These are phyloP conservation scores for Cavenderia fasciculata DNA, from an alignment of 78 protist genomes.

Conservation along the genomic window DNA sequence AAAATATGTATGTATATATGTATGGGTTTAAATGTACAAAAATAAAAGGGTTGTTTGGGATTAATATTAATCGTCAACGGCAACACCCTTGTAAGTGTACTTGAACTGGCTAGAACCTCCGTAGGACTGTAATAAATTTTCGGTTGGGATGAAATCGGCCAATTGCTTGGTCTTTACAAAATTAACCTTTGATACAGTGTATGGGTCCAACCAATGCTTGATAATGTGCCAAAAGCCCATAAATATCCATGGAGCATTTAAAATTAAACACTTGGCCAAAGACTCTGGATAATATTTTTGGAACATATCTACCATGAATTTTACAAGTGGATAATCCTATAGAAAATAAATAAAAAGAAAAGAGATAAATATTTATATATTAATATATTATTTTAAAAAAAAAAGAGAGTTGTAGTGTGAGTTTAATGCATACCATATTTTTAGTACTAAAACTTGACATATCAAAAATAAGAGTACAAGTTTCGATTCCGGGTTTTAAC, in stretches of 20 bases:
- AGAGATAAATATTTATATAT: too few species aligned
- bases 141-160: conserved; percentile 20
- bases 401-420: too few species aligned
- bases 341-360: too few species aligned
- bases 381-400: too few species aligned
- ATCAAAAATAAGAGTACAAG: conserved; percentile 64
- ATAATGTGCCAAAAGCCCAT: conserved; percentile 70
- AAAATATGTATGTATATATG: too few species aligned
- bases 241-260: conserved; percentile 75
- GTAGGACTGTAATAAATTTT: conserved; percentile 1
- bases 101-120: conserved; percentile 42
- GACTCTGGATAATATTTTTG: conserved; percentile 72
- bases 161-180: conserved; percentile 63
- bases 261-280: conserved; percentile 38
- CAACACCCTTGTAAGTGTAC: conserved; percentile 38
- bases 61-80: not conserved
- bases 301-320: conserved; percentile 54
- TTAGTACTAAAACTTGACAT: conserved; percentile 57
- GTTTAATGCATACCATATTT: conserved; percentile 19
- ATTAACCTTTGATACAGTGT: conserved; percentile 33
- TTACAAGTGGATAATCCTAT: conserved; percentile 49
- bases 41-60: too few species aligned
- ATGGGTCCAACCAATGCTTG: conserved; percentile 79
- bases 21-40: too few species aligned
- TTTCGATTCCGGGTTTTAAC: conserved; percentile 35